Percentiles rank a stretch among this genome's conserved stretches.
Evolutionary conservation across 805 yeast genomes (phyloP).

Genomic region (Metschnikowia amazonensis): DNA sequence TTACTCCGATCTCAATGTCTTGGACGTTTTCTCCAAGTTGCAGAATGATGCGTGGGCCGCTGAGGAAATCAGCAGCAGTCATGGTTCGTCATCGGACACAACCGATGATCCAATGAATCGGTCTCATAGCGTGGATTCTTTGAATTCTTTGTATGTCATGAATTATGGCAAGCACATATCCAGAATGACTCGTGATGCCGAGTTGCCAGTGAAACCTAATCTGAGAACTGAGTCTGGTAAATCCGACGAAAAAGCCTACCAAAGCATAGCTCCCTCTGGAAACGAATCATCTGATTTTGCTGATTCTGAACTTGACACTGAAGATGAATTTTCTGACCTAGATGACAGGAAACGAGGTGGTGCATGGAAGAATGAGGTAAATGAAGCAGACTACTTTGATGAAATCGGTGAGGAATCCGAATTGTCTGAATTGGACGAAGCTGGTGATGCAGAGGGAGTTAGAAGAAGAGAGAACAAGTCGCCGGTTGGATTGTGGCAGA

Average conservation of each 20-base stretch:
- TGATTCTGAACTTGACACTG: constrained; percentile 34
- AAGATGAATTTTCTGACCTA: constrained; percentile 24
- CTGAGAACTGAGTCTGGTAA: not conserved
- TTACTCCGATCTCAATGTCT: constrained; percentile 43
- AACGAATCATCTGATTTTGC: constrained; percentile 27
- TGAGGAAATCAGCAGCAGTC: constrained; percentile 10
- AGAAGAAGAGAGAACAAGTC: not conserved
- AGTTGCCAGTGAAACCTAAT: not conserved
- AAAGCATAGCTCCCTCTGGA: constrained; percentile 3
- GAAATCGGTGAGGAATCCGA: constrained; percentile 18
- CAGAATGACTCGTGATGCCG: constrained; percentile 31
- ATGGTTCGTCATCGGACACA: constrained; percentile 12
- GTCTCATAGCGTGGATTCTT: constrained; percentile 36
- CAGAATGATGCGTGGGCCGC: constrained; percentile 15
- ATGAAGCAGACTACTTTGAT: constrained; percentile 29
- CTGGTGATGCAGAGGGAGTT: constrained; percentile 2
- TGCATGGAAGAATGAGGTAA: constrained; percentile 25
- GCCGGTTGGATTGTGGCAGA: constrained; percentile 37
- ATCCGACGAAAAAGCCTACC: not conserved
- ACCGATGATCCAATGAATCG: constrained; percentile 24
- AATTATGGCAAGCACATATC: constrained; percentile 39
- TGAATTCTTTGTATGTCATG: constrained; percentile 38
- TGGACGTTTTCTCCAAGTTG: constrained; percentile 36
- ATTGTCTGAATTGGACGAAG: constrained; percentile 9
- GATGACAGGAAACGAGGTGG: constrained; percentile 8